Percentiles rank a stretch among this genome's conserved stretches.
phyloP scores from a whole-genome alignment of 805 yeast species.

The Candida methanosorbosa region DNA sequence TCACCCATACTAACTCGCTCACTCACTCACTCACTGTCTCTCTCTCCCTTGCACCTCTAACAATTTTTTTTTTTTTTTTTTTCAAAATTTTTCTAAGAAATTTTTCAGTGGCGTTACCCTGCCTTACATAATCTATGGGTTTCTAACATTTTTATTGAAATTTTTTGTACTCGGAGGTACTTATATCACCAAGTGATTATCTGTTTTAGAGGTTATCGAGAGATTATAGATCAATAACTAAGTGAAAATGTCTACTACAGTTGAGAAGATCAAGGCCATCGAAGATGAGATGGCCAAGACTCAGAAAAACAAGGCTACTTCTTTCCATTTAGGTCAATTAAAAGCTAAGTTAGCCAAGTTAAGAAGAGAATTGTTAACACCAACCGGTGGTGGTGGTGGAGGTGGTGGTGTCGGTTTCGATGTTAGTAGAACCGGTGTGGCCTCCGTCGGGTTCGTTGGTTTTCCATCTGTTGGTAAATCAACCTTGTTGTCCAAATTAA shows the following conservation, averaged over 20 bases:
- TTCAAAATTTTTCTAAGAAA: conserved; percentile 5
- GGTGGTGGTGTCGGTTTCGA: conserved; percentile 94
- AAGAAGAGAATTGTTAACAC: conserved; percentile 81
- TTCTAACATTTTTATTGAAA: too few relatives aligned
- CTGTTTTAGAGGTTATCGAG: too few relatives aligned
- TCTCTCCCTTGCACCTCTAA: too few relatives aligned
- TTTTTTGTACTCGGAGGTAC: too few relatives aligned
- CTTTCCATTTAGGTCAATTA: conserved; percentile 93
- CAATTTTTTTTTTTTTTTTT: too few relatives aligned
- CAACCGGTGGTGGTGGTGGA: conserved; percentile 70
- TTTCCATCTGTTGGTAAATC: conserved; percentile 94
- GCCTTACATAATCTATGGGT: too few relatives aligned
- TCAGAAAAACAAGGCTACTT: conserved; percentile 96
- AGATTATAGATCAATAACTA: too few relatives aligned
- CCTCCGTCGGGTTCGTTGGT: conserved; percentile 95
- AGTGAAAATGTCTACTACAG: conserved; percentile 35
- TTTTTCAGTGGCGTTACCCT: conserved; percentile 6
- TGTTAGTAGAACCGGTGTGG: conserved; percentile 98
- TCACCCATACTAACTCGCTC: too few relatives aligned
- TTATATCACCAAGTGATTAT: too few relatives aligned
- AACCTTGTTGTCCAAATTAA: conserved; percentile 76
- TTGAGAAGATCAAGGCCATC: conserved; percentile 73
- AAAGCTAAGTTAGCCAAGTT: conserved; percentile 95
- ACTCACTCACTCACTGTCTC: too few relatives aligned
- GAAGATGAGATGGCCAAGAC: conserved; percentile 98